Percentiles rank a stretch among this genome's conserved stretches.
Conservation (phyloP, 1,139 yeast species). For the Torulaspora pretoriensis region DNA sequence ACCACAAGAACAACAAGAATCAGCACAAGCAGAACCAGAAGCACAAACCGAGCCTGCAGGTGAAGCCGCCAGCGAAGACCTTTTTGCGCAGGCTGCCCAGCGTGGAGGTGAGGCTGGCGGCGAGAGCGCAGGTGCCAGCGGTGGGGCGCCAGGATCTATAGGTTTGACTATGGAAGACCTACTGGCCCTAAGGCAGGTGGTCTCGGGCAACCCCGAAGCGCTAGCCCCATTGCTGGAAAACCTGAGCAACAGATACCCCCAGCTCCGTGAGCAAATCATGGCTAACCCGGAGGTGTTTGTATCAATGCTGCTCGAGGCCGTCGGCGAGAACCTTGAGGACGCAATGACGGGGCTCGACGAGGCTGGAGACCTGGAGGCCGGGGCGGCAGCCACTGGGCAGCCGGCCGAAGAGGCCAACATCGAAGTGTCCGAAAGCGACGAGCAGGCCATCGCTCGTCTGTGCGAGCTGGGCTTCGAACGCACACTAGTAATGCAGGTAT, state of each 20-base stretch:
- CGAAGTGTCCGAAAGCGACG: slow-evolving; percentile 75
- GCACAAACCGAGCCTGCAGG: slow-evolving; percentile 7
- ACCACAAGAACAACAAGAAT: slow-evolving; percentile 34
- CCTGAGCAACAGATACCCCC: slow-evolving; percentile 79
- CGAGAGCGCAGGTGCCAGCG: slow-evolving; percentile 36
- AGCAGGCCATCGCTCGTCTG: slow-evolving; percentile 78
- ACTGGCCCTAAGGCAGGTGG: slow-evolving; percentile 68
- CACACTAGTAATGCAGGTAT: slow-evolving; percentile 82
- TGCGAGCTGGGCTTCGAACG: slow-evolving; percentile 93
- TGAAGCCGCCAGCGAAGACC: slow-evolving; percentile 42
- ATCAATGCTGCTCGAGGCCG: slow-evolving; percentile 61
- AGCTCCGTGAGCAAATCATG: slow-evolving; percentile 75
- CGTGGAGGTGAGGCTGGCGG: slow-evolving; percentile 36
- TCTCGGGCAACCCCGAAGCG: slow-evolving; percentile 85
- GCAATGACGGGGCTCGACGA: slow-evolving; percentile 23
- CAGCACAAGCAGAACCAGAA: slow-evolving; percentile 20
- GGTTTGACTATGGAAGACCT: slow-evolving; percentile 45
- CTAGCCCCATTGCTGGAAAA: slow-evolving; percentile 81
- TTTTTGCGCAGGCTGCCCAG: slow-evolving; percentile 70
- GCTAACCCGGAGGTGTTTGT: slow-evolving; percentile 84
- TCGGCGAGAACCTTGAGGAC: slow-evolving; percentile 41
- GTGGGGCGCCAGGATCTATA: slow-evolving; percentile 32
- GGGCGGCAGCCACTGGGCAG: slow-evolving; percentile 35
- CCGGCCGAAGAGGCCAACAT: slow-evolving; percentile 43
- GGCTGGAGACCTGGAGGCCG: slow-evolving; percentile 24